These are phyloP conservation scores for Thielaviopsis musarum DNA, from an alignment of 2,329 filamentous ascomycete genomes.

Conservation along the genomic window DNA sequence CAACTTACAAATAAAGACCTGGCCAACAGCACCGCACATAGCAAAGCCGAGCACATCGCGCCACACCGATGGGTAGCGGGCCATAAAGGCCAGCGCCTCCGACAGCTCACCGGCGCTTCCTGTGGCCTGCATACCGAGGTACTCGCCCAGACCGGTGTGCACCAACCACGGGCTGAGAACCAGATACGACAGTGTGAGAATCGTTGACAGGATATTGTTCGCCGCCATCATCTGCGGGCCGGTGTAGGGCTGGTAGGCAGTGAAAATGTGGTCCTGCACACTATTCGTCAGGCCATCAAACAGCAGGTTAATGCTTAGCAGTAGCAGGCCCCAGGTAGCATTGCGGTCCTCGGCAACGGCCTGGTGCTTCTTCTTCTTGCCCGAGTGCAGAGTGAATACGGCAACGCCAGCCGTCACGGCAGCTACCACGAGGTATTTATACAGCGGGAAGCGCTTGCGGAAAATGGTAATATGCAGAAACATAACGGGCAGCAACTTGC, in stretches of 20 bases:
- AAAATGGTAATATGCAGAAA: slow-evolving; percentile 87
- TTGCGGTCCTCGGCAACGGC: slow-evolving; percentile 35
- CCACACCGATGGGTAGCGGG: slow-evolving; percentile 62
- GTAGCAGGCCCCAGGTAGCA: slow-evolving; percentile 60
- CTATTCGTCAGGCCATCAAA: slow-evolving; percentile 95
- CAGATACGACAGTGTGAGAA: slow-evolving; percentile 62
- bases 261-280: slow-evolving; percentile 90
- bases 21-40: slow-evolving; percentile 76
- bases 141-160: slow-evolving; percentile 43
- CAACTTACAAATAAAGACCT: slow-evolving; percentile 76
- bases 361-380: slow-evolving; percentile 32
- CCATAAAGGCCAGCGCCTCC: slow-evolving; percentile 68
- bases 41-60: slow-evolving; percentile 82
- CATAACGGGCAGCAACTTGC: slow-evolving; percentile 99
- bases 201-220: slow-evolving; percentile 74
- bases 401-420: slow-evolving; percentile 86
- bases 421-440: slow-evolving; percentile 89
- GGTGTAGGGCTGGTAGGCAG: slow-evolving; percentile 58
- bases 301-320: slow-evolving; percentile 77
- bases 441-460: slow-evolving; percentile 72
- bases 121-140: slow-evolving; percentile 48
- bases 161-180: slow-evolving; percentile 66
- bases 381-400: slow-evolving; percentile 80
- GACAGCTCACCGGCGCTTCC: slow-evolving; percentile 58
- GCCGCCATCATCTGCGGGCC: slow-evolving; percentile 99